Conservation (phyloP, 495 filamentous ascomycete species). For the Lasiosphaeria hispida region DNA sequence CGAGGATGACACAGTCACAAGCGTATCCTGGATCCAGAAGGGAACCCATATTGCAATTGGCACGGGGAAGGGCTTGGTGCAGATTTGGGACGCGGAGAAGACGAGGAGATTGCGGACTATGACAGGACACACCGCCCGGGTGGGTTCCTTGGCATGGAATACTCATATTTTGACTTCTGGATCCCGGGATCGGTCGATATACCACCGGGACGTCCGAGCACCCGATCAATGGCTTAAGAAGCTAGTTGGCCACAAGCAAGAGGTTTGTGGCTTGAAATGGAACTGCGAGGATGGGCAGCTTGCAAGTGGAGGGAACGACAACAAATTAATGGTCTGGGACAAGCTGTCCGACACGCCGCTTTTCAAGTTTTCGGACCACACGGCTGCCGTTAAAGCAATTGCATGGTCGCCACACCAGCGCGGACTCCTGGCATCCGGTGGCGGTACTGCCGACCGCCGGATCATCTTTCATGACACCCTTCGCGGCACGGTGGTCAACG, state of each 20-base stretch:
- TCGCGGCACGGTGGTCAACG: slow-evolving; percentile 70
- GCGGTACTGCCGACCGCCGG: slow-evolving; percentile 89
- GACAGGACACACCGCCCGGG: slow-evolving; percentile 90
- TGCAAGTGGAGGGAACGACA: slow-evolving; percentile 96
- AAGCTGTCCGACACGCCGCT: slow-evolving; percentile 81
- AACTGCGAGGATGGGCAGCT: slow-evolving; percentile 92
- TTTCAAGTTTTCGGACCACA: slow-evolving; percentile 90
- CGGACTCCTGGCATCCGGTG: slow-evolving; percentile 89
- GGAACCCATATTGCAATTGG: slow-evolving; percentile 94
- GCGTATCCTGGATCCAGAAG: slow-evolving; percentile 95
- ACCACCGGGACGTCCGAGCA: slow-evolving; percentile 92
- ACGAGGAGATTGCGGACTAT: slow-evolving; percentile 84
- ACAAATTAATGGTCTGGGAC: slow-evolving; percentile 98
- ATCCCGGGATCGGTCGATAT: slow-evolving; percentile 88
- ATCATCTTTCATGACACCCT: slow-evolving; percentile 98
- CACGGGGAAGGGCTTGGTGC: slow-evolving; percentile 87
- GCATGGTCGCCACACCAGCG: slow-evolving; percentile 98
- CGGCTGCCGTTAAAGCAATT: slow-evolving; percentile 94
- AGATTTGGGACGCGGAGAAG: slow-evolving; percentile 95
- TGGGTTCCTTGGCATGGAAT: slow-evolving; percentile 93
- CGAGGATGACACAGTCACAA: slow-evolving; percentile 90
- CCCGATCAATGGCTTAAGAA: slow-evolving; percentile 85
- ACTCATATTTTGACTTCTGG: slow-evolving; percentile 96
- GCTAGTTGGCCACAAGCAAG: slow-evolving; percentile 93
- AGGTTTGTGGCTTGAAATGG: slow-evolving; percentile 97